Conservation (phyloP, 225 moss, liverwort and hornwort genomes). For the Neckera pumila region DNA sequence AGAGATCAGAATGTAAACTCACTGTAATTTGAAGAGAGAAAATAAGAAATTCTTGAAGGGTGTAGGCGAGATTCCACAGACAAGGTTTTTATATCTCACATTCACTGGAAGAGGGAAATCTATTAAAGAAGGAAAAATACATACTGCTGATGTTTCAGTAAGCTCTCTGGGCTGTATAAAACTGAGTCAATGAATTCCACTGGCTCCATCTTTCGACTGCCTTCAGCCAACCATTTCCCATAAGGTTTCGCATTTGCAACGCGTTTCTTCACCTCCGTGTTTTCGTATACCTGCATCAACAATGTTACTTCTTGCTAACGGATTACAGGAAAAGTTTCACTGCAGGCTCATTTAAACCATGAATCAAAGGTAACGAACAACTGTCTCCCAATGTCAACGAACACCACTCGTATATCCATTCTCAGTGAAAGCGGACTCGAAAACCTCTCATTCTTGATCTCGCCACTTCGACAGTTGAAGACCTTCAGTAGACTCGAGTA, state of each 20-base stretch:
- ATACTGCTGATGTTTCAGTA: conserved; percentile 83
- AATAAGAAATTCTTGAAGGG: background rate
- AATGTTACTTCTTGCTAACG: background rate
- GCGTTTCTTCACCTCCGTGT: conserved; percentile 89
- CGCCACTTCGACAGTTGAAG: background rate
- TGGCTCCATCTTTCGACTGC: conserved; percentile 33
- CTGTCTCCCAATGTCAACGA: background rate
- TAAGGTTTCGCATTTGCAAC: conserved; percentile 80
- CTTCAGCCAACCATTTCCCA: conserved; percentile 67
- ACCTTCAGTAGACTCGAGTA: background rate
- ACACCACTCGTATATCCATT: background rate
- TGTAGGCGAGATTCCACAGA: background rate
- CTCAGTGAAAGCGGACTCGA: background rate
- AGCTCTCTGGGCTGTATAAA: conserved; percentile 46
- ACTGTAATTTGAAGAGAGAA: background rate
- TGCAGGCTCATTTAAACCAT: background rate
- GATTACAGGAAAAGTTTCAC: background rate
- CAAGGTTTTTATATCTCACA: background rate
- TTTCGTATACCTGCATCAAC: conserved; percentile 61
- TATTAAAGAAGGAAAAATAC: background rate
- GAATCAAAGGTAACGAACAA: background rate
- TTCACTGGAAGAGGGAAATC: background rate
- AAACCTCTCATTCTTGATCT: background rate
- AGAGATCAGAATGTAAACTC: background rate
- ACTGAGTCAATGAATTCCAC: conserved; percentile 45